A percentile compares a stretch with the other conserved stretches of the same genome.
Evolutionary conservation across 768 basidiomycete genomes (phyloP).

Genomic region (Amanita rimosa): DNA sequence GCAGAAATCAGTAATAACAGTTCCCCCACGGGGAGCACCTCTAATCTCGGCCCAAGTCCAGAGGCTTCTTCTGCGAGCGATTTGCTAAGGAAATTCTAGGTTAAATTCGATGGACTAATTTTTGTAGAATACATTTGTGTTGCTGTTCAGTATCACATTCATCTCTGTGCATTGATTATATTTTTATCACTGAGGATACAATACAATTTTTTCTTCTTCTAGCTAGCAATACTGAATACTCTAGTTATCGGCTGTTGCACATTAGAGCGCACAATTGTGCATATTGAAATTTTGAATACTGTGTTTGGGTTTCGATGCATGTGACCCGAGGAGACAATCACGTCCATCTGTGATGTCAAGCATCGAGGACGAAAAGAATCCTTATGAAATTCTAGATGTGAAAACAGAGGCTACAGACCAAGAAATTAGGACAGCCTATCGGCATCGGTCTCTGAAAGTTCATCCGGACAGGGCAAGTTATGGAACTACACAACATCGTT

Average conservation of each 20-base stretch:
- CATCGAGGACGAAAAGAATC: constrained; percentile 49
- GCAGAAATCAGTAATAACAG: neutral
- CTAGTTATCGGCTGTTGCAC: no score
- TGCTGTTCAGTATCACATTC: constrained; percentile 46
- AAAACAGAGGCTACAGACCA: constrained; percentile 57
- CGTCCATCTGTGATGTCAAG: constrained; percentile 1
- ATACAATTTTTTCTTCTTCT: no score
- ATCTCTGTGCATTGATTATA: constrained; percentile 68
- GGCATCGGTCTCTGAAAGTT: constrained; percentile 71
- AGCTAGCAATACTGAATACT: no score
- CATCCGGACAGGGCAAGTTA: constrained; percentile 72
- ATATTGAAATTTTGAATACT: no score
- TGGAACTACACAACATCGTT: no score
- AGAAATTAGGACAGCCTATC: constrained; percentile 72
- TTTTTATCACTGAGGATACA: neutral
- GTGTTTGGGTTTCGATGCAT: no score
- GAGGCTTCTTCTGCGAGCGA: constrained; percentile 19
- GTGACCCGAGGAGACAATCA: no score
- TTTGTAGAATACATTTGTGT: neutral
- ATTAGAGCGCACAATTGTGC: no score
- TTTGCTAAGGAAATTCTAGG: neutral
- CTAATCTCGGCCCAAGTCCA: constrained; percentile 63
- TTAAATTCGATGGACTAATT: neutral
- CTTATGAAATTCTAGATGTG: constrained; percentile 63
- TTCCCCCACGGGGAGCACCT: neutral